These are phyloP conservation scores for Cornus florida DNA, from an alignment of 148 eudicot genomes.

Conservation along the genomic window DNA sequence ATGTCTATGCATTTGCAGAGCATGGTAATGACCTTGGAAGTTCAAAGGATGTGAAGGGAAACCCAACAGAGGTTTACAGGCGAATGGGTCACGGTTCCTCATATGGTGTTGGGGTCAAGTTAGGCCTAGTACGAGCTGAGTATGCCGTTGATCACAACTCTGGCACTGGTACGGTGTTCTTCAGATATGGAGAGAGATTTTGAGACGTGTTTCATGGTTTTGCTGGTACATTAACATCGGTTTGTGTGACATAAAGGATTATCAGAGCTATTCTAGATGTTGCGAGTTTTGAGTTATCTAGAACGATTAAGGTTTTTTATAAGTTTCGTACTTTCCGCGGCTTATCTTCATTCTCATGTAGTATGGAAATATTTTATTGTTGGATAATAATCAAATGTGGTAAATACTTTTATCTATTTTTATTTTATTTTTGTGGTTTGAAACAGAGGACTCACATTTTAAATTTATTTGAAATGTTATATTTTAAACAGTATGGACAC, in stretches of 20 bases:
- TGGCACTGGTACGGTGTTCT: conserved; percentile 84
- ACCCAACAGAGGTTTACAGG: conserved; percentile 92
- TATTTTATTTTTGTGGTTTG: too few relatives aligned
- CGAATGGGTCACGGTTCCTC: conserved; percentile 95
- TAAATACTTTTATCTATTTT: too few relatives aligned
- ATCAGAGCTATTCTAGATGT: neutral
- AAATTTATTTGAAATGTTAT: too few relatives aligned
- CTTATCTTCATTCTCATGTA: neutral
- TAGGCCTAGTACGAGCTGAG: conserved; percentile 89
- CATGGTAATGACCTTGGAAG: conserved; percentile 95
- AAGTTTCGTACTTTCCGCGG: conserved; percentile 5
- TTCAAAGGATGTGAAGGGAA: conserved; percentile 91
- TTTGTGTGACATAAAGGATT: conserved; percentile 1
- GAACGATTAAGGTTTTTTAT: neutral
- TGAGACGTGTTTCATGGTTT: conserved; percentile 24
- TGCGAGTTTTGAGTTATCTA: neutral
- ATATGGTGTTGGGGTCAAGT: conserved; percentile 83
- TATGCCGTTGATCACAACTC: conserved; percentile 93
- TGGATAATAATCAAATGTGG: neutral
- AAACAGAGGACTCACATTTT: too few relatives aligned
- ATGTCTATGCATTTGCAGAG: conserved; percentile 79
- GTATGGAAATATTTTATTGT: too few relatives aligned
- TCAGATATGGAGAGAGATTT: conserved; percentile 96
- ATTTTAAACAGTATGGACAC: too few relatives aligned
- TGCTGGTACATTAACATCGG: conserved; percentile 1